Evolutionary conservation across 768 basidiomycete species (phyloP), one percentile per base, ranked within the genome.

Genomic region (Pleurotus tuoliensis): DNA sequence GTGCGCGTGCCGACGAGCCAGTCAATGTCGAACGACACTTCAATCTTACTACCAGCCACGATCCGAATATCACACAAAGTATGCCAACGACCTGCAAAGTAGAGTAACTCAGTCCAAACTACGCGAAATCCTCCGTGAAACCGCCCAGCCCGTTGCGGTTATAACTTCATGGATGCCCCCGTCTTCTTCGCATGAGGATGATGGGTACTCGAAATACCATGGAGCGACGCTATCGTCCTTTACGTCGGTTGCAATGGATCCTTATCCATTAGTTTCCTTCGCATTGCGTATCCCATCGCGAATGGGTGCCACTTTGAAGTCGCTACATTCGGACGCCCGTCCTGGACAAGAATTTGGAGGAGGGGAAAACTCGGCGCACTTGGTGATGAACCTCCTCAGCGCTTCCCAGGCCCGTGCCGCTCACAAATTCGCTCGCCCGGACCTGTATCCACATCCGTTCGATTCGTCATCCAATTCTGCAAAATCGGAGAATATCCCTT

Each of bases 221-320:
- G 94, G 95, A 61, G 93, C 94, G 18, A 98, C 95, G 1, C 78
- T 98, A 30, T 95, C 95, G 7, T 96, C 94, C 0, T 94, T 98
- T 67, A 85, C 92, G 18, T 94, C 93, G 25, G 85, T 98, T 65
- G 84, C 95, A 2, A 83, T 98, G 78, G 84, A 93, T 61, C 95
- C 95, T 1, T 75, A 84, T 61, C 93, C 94, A 0, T 81, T 97
- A 56, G 82, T 98, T 64, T 82, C 92, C 0, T 98, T 98, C 69
- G 88, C 94, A 15, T 79, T 98, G 16, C 88, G 93, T 34, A 78
- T 93, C 15, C 95, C 95, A 3, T 96, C 94, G 0, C 80, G 93
- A 3, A 90, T 96, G 84, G 93, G 94, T 0, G 71, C 76, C 2
- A 73, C 82, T 0, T 77, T 90, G 24, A 71, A 73, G 53, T 22